Evolutionary conservation across 345 rosid genomes (phyloP).

Genomic region (Iberis pinnata): DNA sequence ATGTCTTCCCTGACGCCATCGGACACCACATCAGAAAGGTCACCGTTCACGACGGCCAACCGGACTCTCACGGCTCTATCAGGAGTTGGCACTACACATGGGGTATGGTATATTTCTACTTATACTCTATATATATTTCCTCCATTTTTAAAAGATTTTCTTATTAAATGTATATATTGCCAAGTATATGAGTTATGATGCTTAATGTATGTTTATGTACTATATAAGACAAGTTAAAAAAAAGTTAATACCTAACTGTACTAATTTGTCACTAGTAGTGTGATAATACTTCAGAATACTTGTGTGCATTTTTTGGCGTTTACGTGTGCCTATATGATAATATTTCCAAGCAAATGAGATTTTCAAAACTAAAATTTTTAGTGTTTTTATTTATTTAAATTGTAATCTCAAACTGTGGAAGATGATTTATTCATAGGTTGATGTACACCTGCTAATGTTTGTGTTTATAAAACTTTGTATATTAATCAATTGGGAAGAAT

Average conservation of each 20-base stretch:
- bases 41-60: slow-evolving; percentile 25
- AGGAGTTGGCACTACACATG: slow-evolving; percentile 25
- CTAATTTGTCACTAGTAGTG: neutral
- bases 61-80: slow-evolving; percentile 25
- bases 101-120: slow-evolving; percentile 5
- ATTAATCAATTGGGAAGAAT: neutral
- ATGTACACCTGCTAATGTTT: no score
- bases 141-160: no score
- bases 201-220: neutral
- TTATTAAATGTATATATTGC: neutral
- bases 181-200: neutral
- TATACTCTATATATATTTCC: neutral
- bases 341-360: no score
- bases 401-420: no score
- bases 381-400: no score
- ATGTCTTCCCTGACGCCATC: slow-evolving; percentile 29
- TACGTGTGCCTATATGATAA: no score
- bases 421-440: no score
- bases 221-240: neutral
- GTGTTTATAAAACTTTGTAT: no score
- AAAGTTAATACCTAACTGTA: no score
- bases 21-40: slow-evolving; percentile 27
- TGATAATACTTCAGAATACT: neutral
- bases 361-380: no score
- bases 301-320: neutral